These are phyloP conservation scores for Tetrahymena borealis DNA, from an alignment of 73 alveolate genomes.

Conservation along the genomic window DNA sequence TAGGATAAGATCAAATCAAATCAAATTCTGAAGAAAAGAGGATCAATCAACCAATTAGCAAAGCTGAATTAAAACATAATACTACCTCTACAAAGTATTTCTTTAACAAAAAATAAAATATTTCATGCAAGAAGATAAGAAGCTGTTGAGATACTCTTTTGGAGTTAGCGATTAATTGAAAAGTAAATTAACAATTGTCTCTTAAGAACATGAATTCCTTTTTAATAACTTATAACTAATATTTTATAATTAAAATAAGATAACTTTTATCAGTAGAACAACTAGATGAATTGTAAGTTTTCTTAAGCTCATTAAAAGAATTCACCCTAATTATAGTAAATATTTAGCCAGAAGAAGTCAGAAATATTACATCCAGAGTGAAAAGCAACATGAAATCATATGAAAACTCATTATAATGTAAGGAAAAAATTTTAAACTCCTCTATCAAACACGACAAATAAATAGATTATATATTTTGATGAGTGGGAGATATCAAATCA, in stretches of 20 bases:
- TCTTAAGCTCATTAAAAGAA: background rate
- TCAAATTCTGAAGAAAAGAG: too few species aligned
- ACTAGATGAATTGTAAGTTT: background rate
- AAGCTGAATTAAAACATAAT: too few species aligned
- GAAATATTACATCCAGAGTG: background rate
- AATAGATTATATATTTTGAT: background rate
- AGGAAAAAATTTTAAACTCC: background rate
- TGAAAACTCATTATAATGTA: background rate
- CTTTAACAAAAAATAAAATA: too few species aligned
- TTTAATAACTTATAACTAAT: background rate
- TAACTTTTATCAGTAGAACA: background rate
- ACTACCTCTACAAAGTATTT: too few species aligned
- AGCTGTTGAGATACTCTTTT: background rate
- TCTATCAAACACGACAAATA: background rate
- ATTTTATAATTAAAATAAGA: background rate
- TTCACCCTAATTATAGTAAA: background rate
- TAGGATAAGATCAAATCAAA: too few species aligned
- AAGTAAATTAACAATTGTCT: background rate
- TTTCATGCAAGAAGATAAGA: background rate
- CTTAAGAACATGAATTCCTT: background rate
- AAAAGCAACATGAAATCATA: background rate
- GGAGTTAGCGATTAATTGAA: background rate
- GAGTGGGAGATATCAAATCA: background rate
- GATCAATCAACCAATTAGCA: too few species aligned
- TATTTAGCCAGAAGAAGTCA: background rate